Evolutionary conservation across 1,284 basidiomycete species (phyloP), one percentile per base, ranked within the genome.

Genomic region (Vanrija sp.): DNA sequence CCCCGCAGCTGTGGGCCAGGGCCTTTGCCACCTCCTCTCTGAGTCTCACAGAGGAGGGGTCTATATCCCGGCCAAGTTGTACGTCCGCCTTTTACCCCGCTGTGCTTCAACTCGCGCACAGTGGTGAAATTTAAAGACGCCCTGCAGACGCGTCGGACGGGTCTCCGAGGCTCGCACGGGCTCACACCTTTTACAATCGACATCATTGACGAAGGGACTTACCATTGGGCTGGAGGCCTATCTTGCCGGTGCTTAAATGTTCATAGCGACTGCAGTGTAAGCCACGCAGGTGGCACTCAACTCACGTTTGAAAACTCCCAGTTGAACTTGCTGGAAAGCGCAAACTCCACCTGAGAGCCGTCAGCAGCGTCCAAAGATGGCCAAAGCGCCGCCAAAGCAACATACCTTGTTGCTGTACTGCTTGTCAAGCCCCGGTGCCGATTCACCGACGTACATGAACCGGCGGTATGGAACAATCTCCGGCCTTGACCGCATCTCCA

Each of bases 401-500:
- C 64, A 54, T 51, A 66, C 65, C 46, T 45, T 50, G 16, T 39
- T 38, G 2, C 48, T 54, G 18, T 48, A 46, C 29, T 50, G 50
- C 46, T 48, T 38, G 16, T 59, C 43, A 21, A 28, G 8, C n/a
- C 50, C 46, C 25, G 60, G 26, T 16, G 53, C 52, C 18, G 64
- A 43, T 28, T 59, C 54, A 5, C 66, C 69, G 10, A 74, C 57
- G 54, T 66, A 68, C 2, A 74, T 43, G 40, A 60, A 72, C 14
- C 68, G 57, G 29, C 66, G 56, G 51, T 70, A 71, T 14, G 65
- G 64, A 9, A 66, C 43, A 1, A 66, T 15, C 51, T 72, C 63
- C 6, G 67, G 66, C 40, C 63, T 50, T 10, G 47, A 46, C 21
- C 63, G 54, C 65, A 74, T 69, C 5, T 25, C 54, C 10, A 43